Percentiles rank a stretch among this genome's conserved stretches.
Conservation (phyloP, 176 grass and related monocot genomes). For the Hsuehochloa calcarea region DNA sequence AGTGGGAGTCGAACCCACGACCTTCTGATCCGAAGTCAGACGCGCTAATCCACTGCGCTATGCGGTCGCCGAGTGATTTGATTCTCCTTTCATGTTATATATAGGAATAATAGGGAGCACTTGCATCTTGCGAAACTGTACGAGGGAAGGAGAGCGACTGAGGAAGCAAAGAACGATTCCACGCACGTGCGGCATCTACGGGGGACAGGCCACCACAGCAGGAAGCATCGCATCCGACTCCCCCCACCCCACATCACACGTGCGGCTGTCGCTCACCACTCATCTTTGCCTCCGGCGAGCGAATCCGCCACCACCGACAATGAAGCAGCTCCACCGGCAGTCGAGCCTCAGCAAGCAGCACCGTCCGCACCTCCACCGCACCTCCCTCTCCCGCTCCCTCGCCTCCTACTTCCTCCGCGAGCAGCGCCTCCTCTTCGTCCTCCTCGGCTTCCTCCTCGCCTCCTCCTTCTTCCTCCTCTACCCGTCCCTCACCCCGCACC, state of each 20-base stretch:
- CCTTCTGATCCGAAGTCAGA: conserved; percentile 99
- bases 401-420: conserved; percentile 75
- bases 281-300: conserved; percentile 29
- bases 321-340: conserved; percentile 84
- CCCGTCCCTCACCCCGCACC: conserved; percentile 27
- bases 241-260: neutral
- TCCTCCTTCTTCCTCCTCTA: conserved; percentile 80
- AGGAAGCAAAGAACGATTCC: conserved; percentile 4
- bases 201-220: conserved; percentile 19
- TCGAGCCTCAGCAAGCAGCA: conserved; percentile 56
- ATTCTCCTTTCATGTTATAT: accelerated
- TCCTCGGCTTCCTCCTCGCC: conserved; percentile 79
- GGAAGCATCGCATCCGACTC: conserved; percentile 28
- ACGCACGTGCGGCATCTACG: conserved; percentile 48
- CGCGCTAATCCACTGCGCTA: conserved; percentile 99
- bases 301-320: conserved; percentile 24
- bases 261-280: neutral
- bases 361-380: conserved; percentile 42
- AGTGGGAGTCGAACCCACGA: conserved; percentile 99
- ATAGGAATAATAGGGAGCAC: accelerated
- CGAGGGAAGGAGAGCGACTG: neutral
- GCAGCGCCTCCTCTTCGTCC: conserved; percentile 93
- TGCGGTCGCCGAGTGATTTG: conserved; percentile 35
- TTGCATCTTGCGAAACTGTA: too few species aligned
- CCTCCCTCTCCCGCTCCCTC: conserved; percentile 43